These are phyloP conservation scores for Microdochium trichocladiopsis DNA, from an alignment of 2,329 filamentous ascomycete genomes.

Conservation along the genomic window DNA sequence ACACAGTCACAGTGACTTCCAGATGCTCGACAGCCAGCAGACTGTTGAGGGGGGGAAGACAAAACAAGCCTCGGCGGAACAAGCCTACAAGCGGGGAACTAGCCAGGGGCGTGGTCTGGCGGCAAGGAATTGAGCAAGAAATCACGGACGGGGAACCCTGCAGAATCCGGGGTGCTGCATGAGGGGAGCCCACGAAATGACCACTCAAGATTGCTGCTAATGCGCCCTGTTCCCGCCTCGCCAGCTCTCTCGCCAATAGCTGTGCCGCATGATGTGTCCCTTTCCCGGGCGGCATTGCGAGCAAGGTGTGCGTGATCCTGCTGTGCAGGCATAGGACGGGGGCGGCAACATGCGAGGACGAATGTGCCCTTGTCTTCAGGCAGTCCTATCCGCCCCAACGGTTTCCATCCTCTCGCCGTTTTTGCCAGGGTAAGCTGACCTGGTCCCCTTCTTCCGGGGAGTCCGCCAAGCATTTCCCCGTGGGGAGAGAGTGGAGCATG, in stretches of 20 bases:
- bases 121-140: background rate
- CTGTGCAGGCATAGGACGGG: too few relatives aligned
- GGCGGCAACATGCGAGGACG: background rate
- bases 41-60: background rate
- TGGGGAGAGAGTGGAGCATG: background rate
- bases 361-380: background rate
- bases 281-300: background rate
- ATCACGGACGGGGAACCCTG: background rate
- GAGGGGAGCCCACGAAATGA: background rate
- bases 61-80: background rate
- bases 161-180: background rate
- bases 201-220: background rate
- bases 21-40: background rate
- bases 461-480: background rate
- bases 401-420: too few relatives aligned
- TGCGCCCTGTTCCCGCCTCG: too few relatives aligned
- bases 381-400: background rate
- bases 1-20: too few relatives aligned
- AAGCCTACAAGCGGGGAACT: background rate
- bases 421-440: background rate
- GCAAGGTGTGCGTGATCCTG: background rate
- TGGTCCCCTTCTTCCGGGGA: background rate
- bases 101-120: background rate
- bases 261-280: too few relatives aligned
- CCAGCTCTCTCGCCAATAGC: too few relatives aligned